Evolutionary conservation across 768 basidiomycete species (phyloP).

Genomic region (Pulveroboletus sp.): DNA sequence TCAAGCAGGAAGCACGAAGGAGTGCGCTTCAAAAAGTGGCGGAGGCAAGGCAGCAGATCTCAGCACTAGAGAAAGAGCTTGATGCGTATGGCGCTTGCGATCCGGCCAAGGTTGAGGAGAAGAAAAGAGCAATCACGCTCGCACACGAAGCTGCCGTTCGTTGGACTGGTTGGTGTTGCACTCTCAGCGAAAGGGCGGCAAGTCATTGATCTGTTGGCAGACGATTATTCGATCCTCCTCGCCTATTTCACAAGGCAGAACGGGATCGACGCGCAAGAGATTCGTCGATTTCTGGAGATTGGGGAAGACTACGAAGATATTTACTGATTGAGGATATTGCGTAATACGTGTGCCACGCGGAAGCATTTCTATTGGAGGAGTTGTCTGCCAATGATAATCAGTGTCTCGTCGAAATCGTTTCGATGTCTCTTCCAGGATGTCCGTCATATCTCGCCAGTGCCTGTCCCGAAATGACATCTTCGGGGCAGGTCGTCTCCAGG

Average conservation of each 20-base stretch:
- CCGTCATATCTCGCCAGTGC: constrained; percentile 5
- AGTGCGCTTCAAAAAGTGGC: constrained; percentile 48
- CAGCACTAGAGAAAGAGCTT: constrained; percentile 61
- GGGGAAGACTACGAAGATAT: constrained; percentile 78
- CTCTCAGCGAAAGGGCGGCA: neutral
- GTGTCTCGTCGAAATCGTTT: constrained; percentile 1
- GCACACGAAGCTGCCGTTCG: constrained; percentile 81
- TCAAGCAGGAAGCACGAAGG: constrained; percentile 52
- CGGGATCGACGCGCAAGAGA: constrained; percentile 53
- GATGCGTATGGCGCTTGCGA: constrained; percentile 79
- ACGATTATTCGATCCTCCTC: constrained; percentile 66
- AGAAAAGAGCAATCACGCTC: constrained; percentile 63
- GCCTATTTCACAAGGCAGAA: constrained; percentile 63
- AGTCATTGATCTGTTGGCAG: constrained; percentile 32
- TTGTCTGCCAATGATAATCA: neutral
- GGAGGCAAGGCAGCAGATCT: constrained; percentile 45
- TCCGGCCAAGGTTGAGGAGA: constrained; percentile 75
- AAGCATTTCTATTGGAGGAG: constrained; percentile 1
- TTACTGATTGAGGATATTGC: constrained; percentile 21
- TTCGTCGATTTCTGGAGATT: constrained; percentile 63
- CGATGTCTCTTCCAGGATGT: neutral
- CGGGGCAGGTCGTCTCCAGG: constrained; percentile 15
- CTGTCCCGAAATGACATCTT: constrained; percentile 22
- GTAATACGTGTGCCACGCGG: constrained; percentile 16
- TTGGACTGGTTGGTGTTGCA: constrained; percentile 73